Conservation (phyloP, 176 grass and related monocot genomes). For the sorghum (Sorghum bicolor) region Sorghum_bicolor_NCBIv3 NC_012872.2:31537001-31537500, state of each 20-base stretch:
- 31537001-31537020: not conserved
- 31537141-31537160: conserved; percentile 61
- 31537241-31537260: conserved; percentile 65
- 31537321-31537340: conserved; percentile 25
- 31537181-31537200: conserved; percentile 62
- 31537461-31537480: conserved; percentile 70
- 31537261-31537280: conserved; percentile 76
- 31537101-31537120: conserved; percentile 5
- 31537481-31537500: conserved; percentile 74
- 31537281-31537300: conserved; percentile 65
- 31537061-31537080: not conserved
- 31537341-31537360: conserved; percentile 15
- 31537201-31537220: conserved; percentile 77
- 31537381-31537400: conserved; percentile 13
- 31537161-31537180: conserved; percentile 84
- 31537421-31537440: conserved; percentile 76
- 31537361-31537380: conserved; percentile 19
- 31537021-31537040: conserved; percentile 1
- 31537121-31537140: conserved; percentile 63
- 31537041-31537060: not conserved
- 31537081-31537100: conserved; percentile 20
- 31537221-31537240: conserved; percentile 74
- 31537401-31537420: conserved; percentile 39
- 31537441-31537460: conserved; percentile 82
- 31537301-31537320: conserved; percentile 17